A percentile compares a stretch with the other conserved stretches of the same genome.
Conservation (phyloP, 495 filamentous ascomycete species). For the Parachaetomium inaequale region DNA sequence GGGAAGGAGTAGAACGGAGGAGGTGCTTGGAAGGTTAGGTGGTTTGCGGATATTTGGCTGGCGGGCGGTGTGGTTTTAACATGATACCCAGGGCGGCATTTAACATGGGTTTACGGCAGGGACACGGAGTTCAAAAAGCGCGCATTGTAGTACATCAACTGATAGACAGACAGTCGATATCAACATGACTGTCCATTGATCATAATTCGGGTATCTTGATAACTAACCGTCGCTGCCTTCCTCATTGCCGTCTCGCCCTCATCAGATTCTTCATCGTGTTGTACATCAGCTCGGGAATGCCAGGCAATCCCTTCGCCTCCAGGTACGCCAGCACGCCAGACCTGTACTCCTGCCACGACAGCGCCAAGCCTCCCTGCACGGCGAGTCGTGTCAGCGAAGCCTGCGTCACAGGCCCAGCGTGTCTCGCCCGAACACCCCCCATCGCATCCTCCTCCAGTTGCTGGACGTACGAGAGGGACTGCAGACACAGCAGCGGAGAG, state of each 20-base stretch:
- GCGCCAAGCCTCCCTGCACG: slow-evolving; percentile 63
- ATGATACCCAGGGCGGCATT: slow-evolving; percentile 30
- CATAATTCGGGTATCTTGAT: neutral
- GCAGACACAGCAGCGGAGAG: slow-evolving; percentile 60
- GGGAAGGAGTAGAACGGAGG: slow-evolving; percentile 9
- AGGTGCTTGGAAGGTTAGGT: neutral
- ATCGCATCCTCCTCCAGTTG: slow-evolving; percentile 58
- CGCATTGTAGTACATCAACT: slow-evolving; percentile 4
- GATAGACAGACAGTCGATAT: slow-evolving; percentile 3
- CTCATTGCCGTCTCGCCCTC: slow-evolving; percentile 31
- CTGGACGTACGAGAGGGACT: slow-evolving; percentile 65
- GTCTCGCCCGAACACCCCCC: slow-evolving; percentile 46
- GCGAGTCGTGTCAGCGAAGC: slow-evolving; percentile 58
- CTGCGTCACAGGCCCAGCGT: slow-evolving; percentile 76
- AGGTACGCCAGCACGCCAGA: slow-evolving; percentile 69
- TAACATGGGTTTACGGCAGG: slow-evolving; percentile 19
- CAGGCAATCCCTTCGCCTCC: slow-evolving; percentile 60
- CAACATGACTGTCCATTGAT: slow-evolving; percentile 5
- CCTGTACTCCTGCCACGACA: slow-evolving; percentile 72
- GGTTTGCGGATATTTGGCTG: neutral
- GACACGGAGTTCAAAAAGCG: neutral
- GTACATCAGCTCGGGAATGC: slow-evolving; percentile 71
- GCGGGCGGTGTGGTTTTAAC: slow-evolving; percentile 19
- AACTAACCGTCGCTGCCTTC: neutral
- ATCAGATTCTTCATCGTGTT: slow-evolving; percentile 76